Evolutionary conservation across 2,329 filamentous ascomycete species (phyloP).

Genomic region (Nothophaeocryptopus gaeumannii): DNA sequence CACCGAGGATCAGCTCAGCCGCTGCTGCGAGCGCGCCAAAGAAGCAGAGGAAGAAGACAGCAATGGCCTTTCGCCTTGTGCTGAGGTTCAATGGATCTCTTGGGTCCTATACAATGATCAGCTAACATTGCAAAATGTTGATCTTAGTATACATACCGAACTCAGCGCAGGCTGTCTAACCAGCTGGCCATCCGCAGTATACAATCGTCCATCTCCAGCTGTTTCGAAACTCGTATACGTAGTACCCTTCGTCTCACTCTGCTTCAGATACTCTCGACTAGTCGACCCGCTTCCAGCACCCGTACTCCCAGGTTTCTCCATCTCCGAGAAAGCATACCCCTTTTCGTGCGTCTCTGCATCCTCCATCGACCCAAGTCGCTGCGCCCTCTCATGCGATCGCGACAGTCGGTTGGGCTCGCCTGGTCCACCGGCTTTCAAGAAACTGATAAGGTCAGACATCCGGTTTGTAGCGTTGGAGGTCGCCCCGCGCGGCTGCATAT

Average conservation of each 20-base stretch:
- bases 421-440: conserved; percentile 8
- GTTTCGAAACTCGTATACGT: conserved; percentile 6
- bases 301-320: background rate
- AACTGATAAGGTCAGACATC: conserved; percentile 8
- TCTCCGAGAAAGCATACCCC: conserved; percentile 4
- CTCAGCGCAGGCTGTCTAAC: conserved; percentile 17
- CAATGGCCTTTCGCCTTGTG: conserved; percentile 16
- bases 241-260: conserved; percentile 1
- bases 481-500: conserved; percentile 10
- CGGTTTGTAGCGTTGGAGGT: conserved; percentile 7
- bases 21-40: conserved; percentile 29
- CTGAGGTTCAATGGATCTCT: conserved; percentile 22
- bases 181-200: conserved; percentile 9
- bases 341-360: conserved; percentile 1
- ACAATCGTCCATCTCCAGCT: conserved; percentile 13
- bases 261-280: conserved; percentile 14
- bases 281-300: background rate
- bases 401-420: conserved; percentile 4
- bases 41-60: conserved; percentile 20
- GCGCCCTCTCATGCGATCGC: conserved; percentile 6
- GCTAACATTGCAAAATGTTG: background rate
- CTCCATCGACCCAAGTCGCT: background rate
- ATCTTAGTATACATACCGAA: conserved; percentile 3
- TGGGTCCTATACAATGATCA: conserved; percentile 13
- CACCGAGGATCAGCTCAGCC: conserved; percentile 32